Evolutionary conservation across 345 rosid species (phyloP).

Genomic region (Carallia pectinifolia): DNA sequence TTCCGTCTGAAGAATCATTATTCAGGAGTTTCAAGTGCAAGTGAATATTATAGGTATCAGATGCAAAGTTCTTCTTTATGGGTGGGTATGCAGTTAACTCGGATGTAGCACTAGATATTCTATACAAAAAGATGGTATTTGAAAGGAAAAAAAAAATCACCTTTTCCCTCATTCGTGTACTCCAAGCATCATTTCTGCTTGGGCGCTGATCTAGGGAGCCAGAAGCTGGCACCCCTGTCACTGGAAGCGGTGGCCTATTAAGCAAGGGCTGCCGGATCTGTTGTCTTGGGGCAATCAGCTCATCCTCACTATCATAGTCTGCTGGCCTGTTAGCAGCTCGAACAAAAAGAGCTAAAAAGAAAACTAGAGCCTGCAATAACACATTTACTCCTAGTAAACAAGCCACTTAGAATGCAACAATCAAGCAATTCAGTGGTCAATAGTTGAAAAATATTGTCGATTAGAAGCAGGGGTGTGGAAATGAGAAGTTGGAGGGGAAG

Average conservation of each 20-base stretch:
- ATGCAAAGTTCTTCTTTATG: too few species aligned
- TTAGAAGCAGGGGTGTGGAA: too few species aligned
- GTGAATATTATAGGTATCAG: too few species aligned
- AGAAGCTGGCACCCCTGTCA: constrained; percentile 77
- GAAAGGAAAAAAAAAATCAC: constrained; percentile 32
- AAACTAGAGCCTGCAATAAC: constrained; percentile 68
- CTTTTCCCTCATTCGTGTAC: constrained; percentile 97
- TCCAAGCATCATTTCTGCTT: constrained; percentile 97
- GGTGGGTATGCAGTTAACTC: too few species aligned
- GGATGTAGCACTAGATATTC: not conserved
- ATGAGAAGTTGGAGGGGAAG: not conserved
- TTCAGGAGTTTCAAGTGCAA: too few species aligned
- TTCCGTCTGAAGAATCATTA: too few species aligned
- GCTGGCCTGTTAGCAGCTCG: constrained; percentile 73
- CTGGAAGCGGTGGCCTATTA: constrained; percentile 62
- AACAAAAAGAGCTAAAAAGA: constrained; percentile 77
- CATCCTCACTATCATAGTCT: constrained; percentile 97
- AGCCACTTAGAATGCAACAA: not conserved
- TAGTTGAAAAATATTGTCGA: not conserved
- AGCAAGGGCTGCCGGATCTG: constrained; percentile 84
- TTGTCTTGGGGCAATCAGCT: constrained; percentile 66
- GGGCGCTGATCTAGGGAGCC: constrained; percentile 83
- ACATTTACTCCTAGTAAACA: constrained; percentile 11
- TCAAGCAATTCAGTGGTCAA: not conserved
- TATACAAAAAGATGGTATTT: not conserved